Base-by-base conservation (phyloP, 2,329 filamentous ascomycete genomes). In the Phialocephala subalpina region DNA sequence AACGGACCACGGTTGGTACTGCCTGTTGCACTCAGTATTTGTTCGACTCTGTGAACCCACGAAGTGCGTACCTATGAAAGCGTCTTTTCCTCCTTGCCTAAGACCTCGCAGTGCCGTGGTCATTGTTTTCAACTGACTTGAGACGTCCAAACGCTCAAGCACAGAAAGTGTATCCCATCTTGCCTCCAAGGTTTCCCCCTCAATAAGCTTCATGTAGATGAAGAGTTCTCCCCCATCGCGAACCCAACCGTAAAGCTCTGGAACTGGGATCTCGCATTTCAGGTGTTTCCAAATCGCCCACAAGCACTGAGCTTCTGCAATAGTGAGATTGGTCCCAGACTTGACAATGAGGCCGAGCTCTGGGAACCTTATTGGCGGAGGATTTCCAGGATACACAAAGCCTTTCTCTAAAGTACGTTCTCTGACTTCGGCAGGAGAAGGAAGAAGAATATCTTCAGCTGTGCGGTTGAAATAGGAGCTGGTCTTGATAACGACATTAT, bases 131-230 rank as follows among this genome's bases (percentile, higher is more conserved):
- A 60, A 60, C 58, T 60, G 58, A 52, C 58, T 60, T 60, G 58
- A 60, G 42, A 60, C 58, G 58, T 60, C 42, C 58, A 60, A 49
- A 60, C 58, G 58, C 58, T 60, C 42, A 60, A 60, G 42, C 58
- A 52, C 58, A 60, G 58, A 60, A 60, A 60, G 58, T 29, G 36
- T 58, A 63, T 49, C 20, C 62, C 62, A 64, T 60, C 56, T 60
- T 55, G 42, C 62, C 57, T 56, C 55, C 62, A 64, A 64, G 36
- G 62, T 64, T 53, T 53, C 53, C 25, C 62, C 62, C 62, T 64
- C 57, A 55, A 64, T 64, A 53, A 64, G 42, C 29, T 58, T 35
- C 57, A 64, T 64, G 42, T 64, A 60, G 45, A 64, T 60, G 56
- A 64, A 64, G 40, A 52, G 56, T 58, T 64, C 40, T 59, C 47